phyloP scores from a whole-genome alignment of 768 basidiomycete genomes.

The Leucogyrophana mollusca region DNA sequence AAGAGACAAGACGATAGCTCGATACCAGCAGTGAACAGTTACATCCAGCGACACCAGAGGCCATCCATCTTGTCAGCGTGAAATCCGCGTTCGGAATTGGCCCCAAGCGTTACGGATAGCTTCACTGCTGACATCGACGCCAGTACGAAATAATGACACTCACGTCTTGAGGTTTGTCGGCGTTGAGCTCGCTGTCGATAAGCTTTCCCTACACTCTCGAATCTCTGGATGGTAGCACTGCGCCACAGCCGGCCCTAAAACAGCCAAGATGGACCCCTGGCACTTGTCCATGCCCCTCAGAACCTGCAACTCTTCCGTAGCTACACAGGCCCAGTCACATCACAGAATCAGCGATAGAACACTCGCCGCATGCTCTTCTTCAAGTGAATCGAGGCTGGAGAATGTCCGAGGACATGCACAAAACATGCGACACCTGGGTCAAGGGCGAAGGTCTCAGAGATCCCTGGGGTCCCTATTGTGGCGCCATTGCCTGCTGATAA shows the following conservation, averaged over 20 bases:
- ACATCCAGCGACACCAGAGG: constrained; percentile 39
- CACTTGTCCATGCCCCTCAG: constrained; percentile 7
- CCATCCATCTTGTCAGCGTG: constrained; percentile 47
- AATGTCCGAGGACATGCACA: no score
- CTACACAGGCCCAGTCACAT: no score
- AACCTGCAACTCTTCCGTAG: no score
- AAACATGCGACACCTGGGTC: no score
- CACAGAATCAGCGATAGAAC: no score
- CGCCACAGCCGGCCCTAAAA: constrained; percentile 29
- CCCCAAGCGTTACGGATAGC: background rate
- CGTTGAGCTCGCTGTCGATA: constrained; percentile 18
- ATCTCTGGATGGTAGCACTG: background rate
- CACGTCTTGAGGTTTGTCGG: constrained; percentile 34
- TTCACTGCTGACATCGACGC: background rate
- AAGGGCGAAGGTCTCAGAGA: no score
- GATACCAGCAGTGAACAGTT: constrained; percentile 18
- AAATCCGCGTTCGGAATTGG: background rate
- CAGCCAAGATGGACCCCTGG: constrained; percentile 12
- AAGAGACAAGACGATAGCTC: background rate
- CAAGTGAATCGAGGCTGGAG: no score
- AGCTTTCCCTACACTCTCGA: constrained; percentile 8
- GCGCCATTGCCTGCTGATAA: background rate
- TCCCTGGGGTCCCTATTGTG: background rate
- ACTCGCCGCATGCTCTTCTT: no score
- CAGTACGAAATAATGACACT: constrained; percentile 25